Base-by-base conservation (phyloP, 164 flowering plant genomes). In the Nymphaea thermarum region DNA sequence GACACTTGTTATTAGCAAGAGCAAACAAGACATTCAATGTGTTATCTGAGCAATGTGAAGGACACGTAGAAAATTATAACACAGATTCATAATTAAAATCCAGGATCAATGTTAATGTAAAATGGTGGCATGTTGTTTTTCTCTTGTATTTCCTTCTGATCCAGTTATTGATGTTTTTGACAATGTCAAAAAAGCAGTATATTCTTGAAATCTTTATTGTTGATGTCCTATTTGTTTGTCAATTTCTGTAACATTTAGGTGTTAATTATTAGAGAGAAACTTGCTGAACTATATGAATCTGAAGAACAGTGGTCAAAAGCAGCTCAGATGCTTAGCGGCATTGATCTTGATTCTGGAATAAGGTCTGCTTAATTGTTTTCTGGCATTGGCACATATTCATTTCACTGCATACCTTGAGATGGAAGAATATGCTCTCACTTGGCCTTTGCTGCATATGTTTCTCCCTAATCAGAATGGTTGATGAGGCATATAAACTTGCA, bases 271-370 rank as follows among this genome's bases (percentile, higher is more conserved):
- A 80, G 99, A 69, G 99, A 94, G 80, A 94, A 94, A 70, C 96
- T 94, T 74, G 97, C 99, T n/a, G 98, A 88, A 62, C 75, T 94
- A 71, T 94, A 91, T 71, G 99, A 94, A 73, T 90, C 99, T 6
- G 99, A 94, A 82, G 85, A 91, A 73, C 85, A 87, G 63, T 91
- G 99, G 98, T 94, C 98, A 70, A 91, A 85, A 80, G 99, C 99
- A 73, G 99, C 99, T 55, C 98, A 88, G 79, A 94, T 94, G 98
- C 97, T 94, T 36, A 94, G 99, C 72, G 99, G 99, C 67, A 94
- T 94, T 75, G 98, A 91, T 80, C 72, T 94, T 47, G 99, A 94
- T 71, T 90, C 98, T 62, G 86, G 84, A 74, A 91, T 94, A 88
- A 91, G 99, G 99, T 91, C 41, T 47, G 79, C 12, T 47, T 47